Conservation (phyloP, 2,329 filamentous ascomycete species). For the Aspergillus quadrilineatus region DNA sequence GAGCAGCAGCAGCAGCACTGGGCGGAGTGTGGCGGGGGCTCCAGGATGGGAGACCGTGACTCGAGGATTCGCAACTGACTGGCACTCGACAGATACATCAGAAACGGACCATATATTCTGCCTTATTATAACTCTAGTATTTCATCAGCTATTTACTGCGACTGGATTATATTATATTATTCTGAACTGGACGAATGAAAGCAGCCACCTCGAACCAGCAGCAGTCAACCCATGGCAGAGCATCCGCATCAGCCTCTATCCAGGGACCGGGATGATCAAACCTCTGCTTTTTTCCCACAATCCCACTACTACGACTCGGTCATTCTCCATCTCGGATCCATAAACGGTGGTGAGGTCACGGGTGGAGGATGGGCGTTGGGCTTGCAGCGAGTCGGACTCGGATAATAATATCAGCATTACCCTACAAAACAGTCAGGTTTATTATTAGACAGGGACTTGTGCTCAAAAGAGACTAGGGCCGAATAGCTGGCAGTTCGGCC, state of each 20-base stretch:
- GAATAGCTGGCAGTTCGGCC: conserved; percentile 2
- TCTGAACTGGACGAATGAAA: not conserved
- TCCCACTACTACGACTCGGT: not conserved
- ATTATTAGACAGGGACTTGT: conserved; percentile 5
- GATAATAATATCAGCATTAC: conserved; percentile 8
- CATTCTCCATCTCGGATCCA: not conserved
- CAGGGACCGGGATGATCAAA: not conserved
- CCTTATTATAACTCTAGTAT: not conserved
- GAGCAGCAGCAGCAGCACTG: conserved; percentile 14
- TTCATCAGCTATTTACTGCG: conserved; percentile 5
- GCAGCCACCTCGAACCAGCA: not conserved
- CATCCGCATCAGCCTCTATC: not conserved
- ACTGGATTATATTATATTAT: not conserved
- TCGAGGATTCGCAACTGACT: not conserved
- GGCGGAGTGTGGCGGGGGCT: conserved; percentile 24
- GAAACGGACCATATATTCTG: not conserved
- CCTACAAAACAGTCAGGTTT: conserved; percentile 3
- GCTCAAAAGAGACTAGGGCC: conserved; percentile 4
- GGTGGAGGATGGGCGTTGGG: not conserved
- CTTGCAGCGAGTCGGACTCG: not conserved
- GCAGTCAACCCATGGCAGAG: conserved; percentile 5
- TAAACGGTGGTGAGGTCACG: conserved; percentile 9
- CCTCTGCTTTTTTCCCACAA: not conserved
- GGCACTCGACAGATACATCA: conserved; percentile 6
- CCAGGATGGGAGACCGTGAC: conserved; percentile 4